Evolutionary conservation across 1,284 basidiomycete genomes (phyloP).

Genomic region (Leccinum cinnamomeum): DNA sequence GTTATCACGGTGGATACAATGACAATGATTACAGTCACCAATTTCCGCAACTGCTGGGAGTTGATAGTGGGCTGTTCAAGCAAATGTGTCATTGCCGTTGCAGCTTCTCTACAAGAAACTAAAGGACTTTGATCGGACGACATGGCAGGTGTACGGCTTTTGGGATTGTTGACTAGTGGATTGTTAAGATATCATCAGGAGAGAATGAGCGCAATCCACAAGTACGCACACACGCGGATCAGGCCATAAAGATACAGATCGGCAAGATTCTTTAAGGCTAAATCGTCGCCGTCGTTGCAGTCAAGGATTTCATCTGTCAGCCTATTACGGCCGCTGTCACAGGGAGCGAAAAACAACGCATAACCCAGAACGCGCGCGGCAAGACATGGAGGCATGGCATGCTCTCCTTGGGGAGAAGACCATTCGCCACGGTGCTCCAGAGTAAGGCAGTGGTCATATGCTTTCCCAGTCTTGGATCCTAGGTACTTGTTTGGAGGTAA

Average conservation of each 20-base stretch:
- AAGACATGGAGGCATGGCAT: too few relatives aligned
- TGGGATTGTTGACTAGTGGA: background rate
- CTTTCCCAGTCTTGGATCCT: too few relatives aligned
- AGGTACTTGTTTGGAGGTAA: too few relatives aligned
- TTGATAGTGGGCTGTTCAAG: too few relatives aligned
- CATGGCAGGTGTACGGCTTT: too few relatives aligned
- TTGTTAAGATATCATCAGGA: background rate
- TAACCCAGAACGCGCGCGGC: background rate
- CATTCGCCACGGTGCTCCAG: too few relatives aligned
- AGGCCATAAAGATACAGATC: background rate
- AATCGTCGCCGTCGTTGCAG: background rate
- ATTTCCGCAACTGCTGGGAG: background rate
- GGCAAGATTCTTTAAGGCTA: background rate
- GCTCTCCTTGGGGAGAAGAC: too few relatives aligned
- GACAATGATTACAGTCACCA: background rate
- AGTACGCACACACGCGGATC: background rate
- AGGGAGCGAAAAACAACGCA: background rate
- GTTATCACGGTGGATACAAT: background rate
- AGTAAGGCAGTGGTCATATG: too few relatives aligned
- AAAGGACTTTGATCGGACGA: too few relatives aligned
- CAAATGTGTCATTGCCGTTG: too few relatives aligned
- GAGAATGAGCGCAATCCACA: background rate
- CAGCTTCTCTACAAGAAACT: too few relatives aligned
- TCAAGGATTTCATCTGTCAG: background rate
- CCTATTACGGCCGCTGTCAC: background rate